Conservation (phyloP, 2,329 filamentous ascomycete species). For the Trichoderma sp. region DNA sequence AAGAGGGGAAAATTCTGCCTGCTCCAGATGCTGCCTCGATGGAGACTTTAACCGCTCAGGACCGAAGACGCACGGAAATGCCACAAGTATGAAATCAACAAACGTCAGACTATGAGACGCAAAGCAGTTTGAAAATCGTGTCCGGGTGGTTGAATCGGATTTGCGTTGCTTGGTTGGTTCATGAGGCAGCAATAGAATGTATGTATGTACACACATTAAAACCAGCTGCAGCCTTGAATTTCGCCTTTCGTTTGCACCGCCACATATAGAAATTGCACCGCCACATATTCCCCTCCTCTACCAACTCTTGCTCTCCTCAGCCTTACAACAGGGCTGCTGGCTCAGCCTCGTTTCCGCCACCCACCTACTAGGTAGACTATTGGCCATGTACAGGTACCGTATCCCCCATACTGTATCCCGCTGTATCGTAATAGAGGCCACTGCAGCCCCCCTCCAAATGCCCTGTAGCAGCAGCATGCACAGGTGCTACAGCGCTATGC, state of each 20-base stretch:
- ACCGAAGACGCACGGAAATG: background rate
- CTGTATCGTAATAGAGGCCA: background rate
- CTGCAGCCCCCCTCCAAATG: background rate
- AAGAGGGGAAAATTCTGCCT: background rate
- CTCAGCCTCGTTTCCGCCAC: background rate
- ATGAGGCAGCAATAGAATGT: background rate
- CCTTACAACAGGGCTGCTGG: slow-evolving; percentile 3
- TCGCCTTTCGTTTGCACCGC: background rate
- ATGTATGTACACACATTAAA: background rate
- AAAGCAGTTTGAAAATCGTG: background rate
- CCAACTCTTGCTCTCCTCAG: background rate
- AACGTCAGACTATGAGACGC: background rate
- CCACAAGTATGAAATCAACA: background rate
- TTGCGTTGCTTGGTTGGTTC: background rate
- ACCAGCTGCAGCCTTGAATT: background rate
- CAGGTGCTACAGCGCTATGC: background rate
- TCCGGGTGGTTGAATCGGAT: background rate
- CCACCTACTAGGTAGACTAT: background rate
- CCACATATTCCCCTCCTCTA: background rate
- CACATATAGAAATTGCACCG: background rate
- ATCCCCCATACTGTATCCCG: background rate
- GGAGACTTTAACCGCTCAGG: background rate
- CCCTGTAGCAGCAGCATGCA: background rate
- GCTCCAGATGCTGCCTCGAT: background rate
- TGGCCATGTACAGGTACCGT: too few species aligned